Evolutionary conservation across 2,329 filamentous ascomycete species (phyloP).

Genomic region (Talaromyces funiculosus): DNA sequence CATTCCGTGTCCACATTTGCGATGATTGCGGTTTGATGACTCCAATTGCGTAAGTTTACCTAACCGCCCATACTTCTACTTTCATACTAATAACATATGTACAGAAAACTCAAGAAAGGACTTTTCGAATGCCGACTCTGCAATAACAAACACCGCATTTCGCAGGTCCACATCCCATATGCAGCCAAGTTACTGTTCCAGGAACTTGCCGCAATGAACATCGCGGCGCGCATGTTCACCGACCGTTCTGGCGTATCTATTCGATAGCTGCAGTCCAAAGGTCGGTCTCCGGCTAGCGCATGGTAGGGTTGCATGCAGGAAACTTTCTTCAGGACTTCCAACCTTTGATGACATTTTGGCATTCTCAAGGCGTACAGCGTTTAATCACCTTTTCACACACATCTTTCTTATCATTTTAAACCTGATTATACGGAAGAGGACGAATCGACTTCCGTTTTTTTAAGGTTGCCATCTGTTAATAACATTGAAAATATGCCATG

Average conservation of each 20-base stretch:
- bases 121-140: slow-evolving; percentile 95
- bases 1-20: slow-evolving; percentile 96
- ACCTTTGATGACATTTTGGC: slow-evolving; percentile 12
- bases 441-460: neutral
- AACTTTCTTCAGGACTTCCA: slow-evolving; percentile 4
- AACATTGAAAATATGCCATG: slow-evolving; percentile 2
- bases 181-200: slow-evolving; percentile 98
- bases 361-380: slow-evolving; percentile 15
- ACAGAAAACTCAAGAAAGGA: slow-evolving; percentile 85
- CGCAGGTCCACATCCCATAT: slow-evolving; percentile 95
- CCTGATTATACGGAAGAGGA: neutral
- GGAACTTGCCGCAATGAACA: slow-evolving; percentile 97
- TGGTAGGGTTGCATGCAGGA: slow-evolving; percentile 1
- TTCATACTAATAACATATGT: slow-evolving; percentile 20
- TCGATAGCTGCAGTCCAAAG: slow-evolving; percentile 25
- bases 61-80: slow-evolving; percentile 3
- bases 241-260: slow-evolving; percentile 48
- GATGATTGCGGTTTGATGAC: slow-evolving; percentile 99
- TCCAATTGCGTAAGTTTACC: slow-evolving; percentile 86
- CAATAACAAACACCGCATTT: slow-evolving; percentile 99
- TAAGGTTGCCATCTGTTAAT: slow-evolving; percentile 6
- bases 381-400: neutral
- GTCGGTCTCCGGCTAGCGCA: neutral
- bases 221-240: slow-evolving; percentile 95
- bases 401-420: slow-evolving; percentile 1